These are phyloP conservation scores for Clitocybe nebularis DNA, from an alignment of 1,284 basidiomycete genomes.

Conservation along the genomic window DNA sequence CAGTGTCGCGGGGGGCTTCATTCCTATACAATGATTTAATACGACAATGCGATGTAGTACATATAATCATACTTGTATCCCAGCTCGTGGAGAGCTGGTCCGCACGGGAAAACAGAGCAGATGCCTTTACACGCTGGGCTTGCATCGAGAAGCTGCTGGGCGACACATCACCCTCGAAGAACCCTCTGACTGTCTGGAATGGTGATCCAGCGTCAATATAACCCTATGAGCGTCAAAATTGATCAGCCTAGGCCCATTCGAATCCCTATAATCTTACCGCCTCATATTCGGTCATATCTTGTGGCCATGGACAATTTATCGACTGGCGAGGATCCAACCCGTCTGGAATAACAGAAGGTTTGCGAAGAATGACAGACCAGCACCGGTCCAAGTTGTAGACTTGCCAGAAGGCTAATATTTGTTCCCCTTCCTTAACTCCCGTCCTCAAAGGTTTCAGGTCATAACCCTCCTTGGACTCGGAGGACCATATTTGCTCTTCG, in stretches of 20 bases:
- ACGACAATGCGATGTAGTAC: conserved; percentile 8
- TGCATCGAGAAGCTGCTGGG: conserved; percentile 55
- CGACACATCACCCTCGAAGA: conserved; percentile 55
- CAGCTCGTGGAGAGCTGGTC: conserved; percentile 55
- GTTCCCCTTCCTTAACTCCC: conserved; percentile 54
- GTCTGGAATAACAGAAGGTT: conserved; percentile 52
- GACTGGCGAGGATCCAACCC: conserved; percentile 40
- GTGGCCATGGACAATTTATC: conserved; percentile 65
- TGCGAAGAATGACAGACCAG: conserved; percentile 60
- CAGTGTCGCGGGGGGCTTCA: conserved; percentile 42
- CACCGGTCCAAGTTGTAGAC: conserved; percentile 65
- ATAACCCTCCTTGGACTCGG: conserved; percentile 34
- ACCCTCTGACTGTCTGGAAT: conserved; percentile 55
- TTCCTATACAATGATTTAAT: conserved; percentile 25
- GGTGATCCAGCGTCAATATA: conserved; percentile 45
- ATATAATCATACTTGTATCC: conserved; percentile 47
- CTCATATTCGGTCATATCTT: conserved; percentile 56
- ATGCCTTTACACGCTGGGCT: conserved; percentile 68
- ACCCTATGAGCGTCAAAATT: conserved; percentile 51
- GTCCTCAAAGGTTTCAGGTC: conserved; percentile 54
- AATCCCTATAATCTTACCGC: conserved; percentile 34
- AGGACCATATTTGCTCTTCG: conserved; percentile 29
- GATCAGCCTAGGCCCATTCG: no score
- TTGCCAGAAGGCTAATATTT: conserved; percentile 68
- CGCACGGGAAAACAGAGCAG: conserved; percentile 68